Evolutionary conservation across 2,329 filamentous ascomycete genomes (phyloP), one percentile per base, ranked within the genome.

Genomic region (Fusarium miscanthi): DNA sequence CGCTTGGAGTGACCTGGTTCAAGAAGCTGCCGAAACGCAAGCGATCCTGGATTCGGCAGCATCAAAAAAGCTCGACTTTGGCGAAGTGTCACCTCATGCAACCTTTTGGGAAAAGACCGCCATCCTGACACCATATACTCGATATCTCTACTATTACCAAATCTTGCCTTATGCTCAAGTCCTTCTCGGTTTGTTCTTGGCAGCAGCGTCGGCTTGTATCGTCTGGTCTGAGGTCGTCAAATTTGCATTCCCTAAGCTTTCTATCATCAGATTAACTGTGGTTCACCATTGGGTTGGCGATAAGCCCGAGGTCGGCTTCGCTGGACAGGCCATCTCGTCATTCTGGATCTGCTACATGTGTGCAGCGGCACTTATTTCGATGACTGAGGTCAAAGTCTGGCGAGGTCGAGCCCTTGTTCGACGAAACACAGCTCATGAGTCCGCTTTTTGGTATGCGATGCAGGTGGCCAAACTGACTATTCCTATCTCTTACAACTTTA

Each of bases 281-380:
- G 87, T 94, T n/a, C 92, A 94, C 76, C 93, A 95, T 72, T 92
- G 91, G 80, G 88, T 89, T 40, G 90, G 90, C 43, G 88, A 91
- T 16, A 89, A 90, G 63, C 92, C 91, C 31, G 90, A 93, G 63
- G 91, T 98, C 69, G 94, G 94, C 23, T 94, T 98, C 75, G 92
- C 91, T 5, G 94, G 94, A 8, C 96, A 99, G 80, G 81, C 94
- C 48, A 92, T 95, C 53, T 93, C 95, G 2, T 91, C 94, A 5
- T 85, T 90, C 19, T 99, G 96, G 96, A 91, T 99, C 68, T 87
- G 95, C 63, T 99, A 99, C 85, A 99, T 99, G 96, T 97, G 93
- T 80, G 87, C 93, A 19, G 94, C 94, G 51, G 94, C 96, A 9
- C 88, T 98, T 56, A 93, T 90, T 63, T 95, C 94, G 12, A 91